A percentile compares a stretch with the other conserved stretches of the same genome.
These are phyloP conservation scores for Calocera cornea DNA, from an alignment of 768 basidiomycete species.

Conservation along the genomic window DNA sequence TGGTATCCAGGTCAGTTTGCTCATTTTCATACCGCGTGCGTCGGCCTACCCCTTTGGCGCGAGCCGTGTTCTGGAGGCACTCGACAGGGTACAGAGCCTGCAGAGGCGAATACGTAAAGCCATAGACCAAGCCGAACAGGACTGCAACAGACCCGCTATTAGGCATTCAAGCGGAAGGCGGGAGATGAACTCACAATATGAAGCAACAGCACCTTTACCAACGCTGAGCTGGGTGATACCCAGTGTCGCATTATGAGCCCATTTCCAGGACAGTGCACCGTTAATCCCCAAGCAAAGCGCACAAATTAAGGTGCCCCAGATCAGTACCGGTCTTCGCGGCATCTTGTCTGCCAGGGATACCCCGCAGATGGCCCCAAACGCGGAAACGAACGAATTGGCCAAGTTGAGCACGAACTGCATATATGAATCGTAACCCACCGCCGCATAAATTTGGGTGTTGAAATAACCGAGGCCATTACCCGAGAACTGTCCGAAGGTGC, in stretches of 20 bases:
- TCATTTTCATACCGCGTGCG: not conserved
- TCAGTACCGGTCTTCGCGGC: slow-evolving; percentile 7
- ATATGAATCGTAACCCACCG: slow-evolving; percentile 14
- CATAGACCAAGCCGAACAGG: slow-evolving; percentile 19
- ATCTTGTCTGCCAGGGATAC: slow-evolving; percentile 10
- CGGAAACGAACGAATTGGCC: slow-evolving; percentile 16
- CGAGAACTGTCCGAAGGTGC: slow-evolving; percentile 44
- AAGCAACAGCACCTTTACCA: slow-evolving; percentile 20
- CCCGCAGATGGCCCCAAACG: slow-evolving; percentile 14
- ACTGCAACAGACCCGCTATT: not conserved
- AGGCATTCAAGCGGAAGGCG: not conserved
- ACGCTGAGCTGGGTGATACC: slow-evolving; percentile 13
- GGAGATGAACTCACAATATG: slow-evolving; percentile 12
- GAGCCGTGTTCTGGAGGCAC: slow-evolving; percentile 20
- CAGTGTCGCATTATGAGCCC: not conserved
- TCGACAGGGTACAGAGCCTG: slow-evolving; percentile 23
- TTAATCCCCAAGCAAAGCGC: not conserved
- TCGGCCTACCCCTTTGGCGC: slow-evolving; percentile 19
- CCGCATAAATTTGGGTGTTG: slow-evolving; percentile 22
- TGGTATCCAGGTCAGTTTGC: not conserved
- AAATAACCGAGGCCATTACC: slow-evolving; percentile 41
- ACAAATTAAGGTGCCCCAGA: not conserved
- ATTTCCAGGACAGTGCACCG: slow-evolving; percentile 5
- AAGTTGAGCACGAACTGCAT: slow-evolving; percentile 21
- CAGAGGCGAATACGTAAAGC: slow-evolving; percentile 23